These are phyloP conservation scores for Aspergillus spinulosporus DNA, from an alignment of 2,329 filamentous ascomycete species.

Conservation along the genomic window DNA sequence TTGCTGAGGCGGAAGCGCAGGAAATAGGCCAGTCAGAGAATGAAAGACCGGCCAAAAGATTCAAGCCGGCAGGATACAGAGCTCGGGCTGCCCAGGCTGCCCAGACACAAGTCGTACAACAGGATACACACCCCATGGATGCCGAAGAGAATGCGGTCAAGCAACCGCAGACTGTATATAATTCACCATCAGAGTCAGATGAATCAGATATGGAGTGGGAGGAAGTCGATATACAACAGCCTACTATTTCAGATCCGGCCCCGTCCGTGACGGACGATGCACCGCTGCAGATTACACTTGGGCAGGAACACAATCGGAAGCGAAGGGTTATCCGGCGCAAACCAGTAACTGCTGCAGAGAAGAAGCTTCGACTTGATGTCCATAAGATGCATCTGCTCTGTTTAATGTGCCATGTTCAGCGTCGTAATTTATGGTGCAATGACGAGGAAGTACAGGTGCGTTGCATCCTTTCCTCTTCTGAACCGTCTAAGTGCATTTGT, in stretches of 20 bases:
- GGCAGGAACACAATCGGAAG: slow-evolving; percentile 29
- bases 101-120: slow-evolving; percentile 1
- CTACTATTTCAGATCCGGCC: slow-evolving; percentile 24
- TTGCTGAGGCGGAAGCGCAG: slow-evolving; percentile 42
- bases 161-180: slow-evolving; percentile 36
- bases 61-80: slow-evolving; percentile 36
- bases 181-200: slow-evolving; percentile 52
- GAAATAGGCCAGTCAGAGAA: slow-evolving; percentile 27
- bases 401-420: slow-evolving; percentile 72
- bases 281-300: slow-evolving; percentile 41
- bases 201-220: slow-evolving; percentile 67
- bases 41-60: slow-evolving; percentile 39
- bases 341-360: slow-evolving; percentile 58
- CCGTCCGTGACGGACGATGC: slow-evolving; percentile 23
- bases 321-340: slow-evolving; percentile 46
- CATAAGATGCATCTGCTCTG: slow-evolving; percentile 87
- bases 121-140: slow-evolving; percentile 16
- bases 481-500: slow-evolving; percentile 2
- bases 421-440: slow-evolving; percentile 88
- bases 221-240: slow-evolving; percentile 53
- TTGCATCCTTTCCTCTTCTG: slow-evolving; percentile 1
- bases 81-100: slow-evolving; percentile 9
- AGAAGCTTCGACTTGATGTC: slow-evolving; percentile 66
- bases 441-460: slow-evolving; percentile 65
- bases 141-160: slow-evolving; percentile 15